phyloP scores from a whole-genome alignment of 179 eudicot species.

The Carnegiea gigantea region DNA sequence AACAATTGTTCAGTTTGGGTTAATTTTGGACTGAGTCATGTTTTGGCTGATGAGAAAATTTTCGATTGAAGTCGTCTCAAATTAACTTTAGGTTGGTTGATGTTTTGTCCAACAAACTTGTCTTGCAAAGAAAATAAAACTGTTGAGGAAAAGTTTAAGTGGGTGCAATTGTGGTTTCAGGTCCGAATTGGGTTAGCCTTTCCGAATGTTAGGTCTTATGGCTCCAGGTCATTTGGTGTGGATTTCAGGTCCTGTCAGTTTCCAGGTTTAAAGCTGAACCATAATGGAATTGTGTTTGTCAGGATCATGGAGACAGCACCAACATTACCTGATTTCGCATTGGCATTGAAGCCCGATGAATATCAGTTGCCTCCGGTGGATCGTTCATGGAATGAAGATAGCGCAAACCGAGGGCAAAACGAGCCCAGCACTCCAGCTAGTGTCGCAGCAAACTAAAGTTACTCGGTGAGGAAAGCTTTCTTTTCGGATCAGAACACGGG shows the following conservation, averaged over 20 bases:
- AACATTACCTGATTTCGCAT: constrained; percentile 87
- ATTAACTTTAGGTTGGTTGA: neutral
- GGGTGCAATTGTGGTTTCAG: neutral
- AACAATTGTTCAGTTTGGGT: neutral
- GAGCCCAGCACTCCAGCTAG: constrained; percentile 21
- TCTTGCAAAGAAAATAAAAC: neutral
- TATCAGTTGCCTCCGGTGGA: constrained; percentile 76
- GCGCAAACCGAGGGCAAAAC: constrained; percentile 35
- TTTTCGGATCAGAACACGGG: neutral
- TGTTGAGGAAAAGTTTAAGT: neutral
- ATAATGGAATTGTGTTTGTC: constrained; percentile 25
- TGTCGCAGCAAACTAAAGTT: neutral
- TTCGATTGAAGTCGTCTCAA: neutral
- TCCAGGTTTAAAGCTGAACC: neutral
- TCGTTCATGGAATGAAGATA: constrained; percentile 72
- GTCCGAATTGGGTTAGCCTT: too few relatives aligned
- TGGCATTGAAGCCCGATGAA: constrained; percentile 94
- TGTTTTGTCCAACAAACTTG: neutral
- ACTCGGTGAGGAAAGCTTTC: neutral
- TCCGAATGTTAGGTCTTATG: neutral
- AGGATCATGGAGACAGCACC: constrained; percentile 99
- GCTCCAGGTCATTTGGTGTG: neutral
- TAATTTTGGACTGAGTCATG: neutral
- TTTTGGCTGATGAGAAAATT: neutral
- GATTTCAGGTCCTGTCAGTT: neutral